phyloP scores from a whole-genome alignment of 768 basidiomycete species.

The Hortiboletus flavorubellus region DNA sequence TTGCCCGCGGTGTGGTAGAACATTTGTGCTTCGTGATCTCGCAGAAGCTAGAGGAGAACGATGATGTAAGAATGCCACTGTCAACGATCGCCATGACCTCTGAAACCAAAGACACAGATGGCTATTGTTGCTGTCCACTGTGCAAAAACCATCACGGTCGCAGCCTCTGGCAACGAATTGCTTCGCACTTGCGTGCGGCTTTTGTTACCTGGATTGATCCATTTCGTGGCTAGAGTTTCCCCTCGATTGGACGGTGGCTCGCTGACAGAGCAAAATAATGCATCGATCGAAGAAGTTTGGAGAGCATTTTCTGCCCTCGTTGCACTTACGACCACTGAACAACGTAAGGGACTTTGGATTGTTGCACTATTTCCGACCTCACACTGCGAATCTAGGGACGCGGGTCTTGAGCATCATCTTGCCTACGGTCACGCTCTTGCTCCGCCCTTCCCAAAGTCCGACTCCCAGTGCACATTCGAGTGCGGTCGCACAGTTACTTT shows the following conservation, averaged over 20 bases:
- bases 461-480: conserved; percentile 49
- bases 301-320: conserved; percentile 74
- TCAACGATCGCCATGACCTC: background rate
- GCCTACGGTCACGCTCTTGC: conserved; percentile 69
- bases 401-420: conserved; percentile 68
- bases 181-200: conserved; percentile 70
- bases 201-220: conserved; percentile 79
- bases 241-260: conserved; percentile 56
- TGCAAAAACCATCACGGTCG: conserved; percentile 74
- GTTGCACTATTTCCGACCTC: conserved; percentile 4
- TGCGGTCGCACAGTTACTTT: conserved; percentile 64
- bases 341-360: conserved; percentile 52
- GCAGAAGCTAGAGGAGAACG: conserved; percentile 67
- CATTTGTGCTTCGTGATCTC: conserved; percentile 82
- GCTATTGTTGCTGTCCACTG: conserved; percentile 89
- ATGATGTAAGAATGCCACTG: conserved; percentile 50
- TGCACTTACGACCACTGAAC: conserved; percentile 49
- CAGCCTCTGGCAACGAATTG: conserved; percentile 64
- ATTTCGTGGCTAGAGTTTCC: conserved; percentile 69
- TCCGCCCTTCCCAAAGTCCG: conserved; percentile 48
- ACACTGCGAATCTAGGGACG: conserved; percentile 44
- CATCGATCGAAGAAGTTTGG: conserved; percentile 75
- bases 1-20: conserved; percentile 76
- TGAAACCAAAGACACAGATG: conserved; percentile 42
- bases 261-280: conserved; percentile 52